Base-by-base conservation (phyloP, 805 yeast genomes). In the Monosporozyma unispora region DNA sequence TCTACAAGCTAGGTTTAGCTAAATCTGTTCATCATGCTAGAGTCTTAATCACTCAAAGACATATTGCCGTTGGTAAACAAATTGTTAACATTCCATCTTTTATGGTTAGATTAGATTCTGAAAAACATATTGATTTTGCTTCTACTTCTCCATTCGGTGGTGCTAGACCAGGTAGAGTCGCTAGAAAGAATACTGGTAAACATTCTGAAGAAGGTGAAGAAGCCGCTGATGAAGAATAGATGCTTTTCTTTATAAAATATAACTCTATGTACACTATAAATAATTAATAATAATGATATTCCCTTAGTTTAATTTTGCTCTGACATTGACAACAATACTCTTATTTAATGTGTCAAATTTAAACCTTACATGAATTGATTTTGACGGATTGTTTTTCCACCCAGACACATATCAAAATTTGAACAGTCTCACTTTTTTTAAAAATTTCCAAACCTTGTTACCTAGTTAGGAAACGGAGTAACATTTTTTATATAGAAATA, bases 141-240 rank as follows among this genome's bases (percentile, higher is more conserved):
- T 85, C 93, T 74, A 88, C 87, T 75, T 93, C 99, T 64, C 99
- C 99, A 76, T 91, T 87, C 89, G 99, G 99, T 77, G 99, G 99
- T 80, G 99, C 96, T 68, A 91, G 99, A 82, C 95, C 99, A 67
- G 99, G 99, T 76, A 93, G 99, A 84, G 96, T 88, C 71, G 95
- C 93, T 84, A 88, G 98, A 85, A 87, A 81, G 77, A 82, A 85
- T 82, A 73, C 77, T 66, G 77, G 72, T 66, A 65, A 64, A 80
- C 75, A 70, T 75, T 71, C 68, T 77, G 76, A 70, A 60, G 84
- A 73, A 59, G 90, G 75, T 60, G 91, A 75, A 67, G 89, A 71
- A 57, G 91, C 71, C 54, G 42, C 42, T 39, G 95, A 78, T 66
- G 83, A 77, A 69, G 86, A 86, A 76, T 83, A 81, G 79, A 70